Conservation (phyloP, 164 flowering plant genomes). For the Nymphaea thermarum region DNA sequence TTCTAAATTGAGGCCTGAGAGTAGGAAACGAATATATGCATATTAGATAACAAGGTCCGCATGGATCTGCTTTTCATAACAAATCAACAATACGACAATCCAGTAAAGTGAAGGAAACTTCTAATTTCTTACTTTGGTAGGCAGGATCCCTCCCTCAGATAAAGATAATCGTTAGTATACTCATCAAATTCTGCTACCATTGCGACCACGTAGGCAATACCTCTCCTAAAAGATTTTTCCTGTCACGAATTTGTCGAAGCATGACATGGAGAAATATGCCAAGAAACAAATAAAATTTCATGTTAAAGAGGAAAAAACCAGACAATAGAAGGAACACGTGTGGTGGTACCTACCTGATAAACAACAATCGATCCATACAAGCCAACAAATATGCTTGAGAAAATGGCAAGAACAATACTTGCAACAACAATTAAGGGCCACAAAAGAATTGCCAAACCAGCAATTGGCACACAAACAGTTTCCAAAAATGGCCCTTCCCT, state of each 20-base stretch:
- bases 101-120: slow-evolving; percentile 1
- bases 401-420: slow-evolving; percentile 49
- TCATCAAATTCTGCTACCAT: slow-evolving; percentile 95
- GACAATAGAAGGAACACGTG: neutral
- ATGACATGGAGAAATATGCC: neutral
- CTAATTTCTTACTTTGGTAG: slow-evolving; percentile 64
- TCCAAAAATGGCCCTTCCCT: slow-evolving; percentile 98
- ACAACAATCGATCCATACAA: slow-evolving; percentile 73
- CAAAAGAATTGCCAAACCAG: slow-evolving; percentile 77
- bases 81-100: no score
- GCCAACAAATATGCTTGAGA: slow-evolving; percentile 72
- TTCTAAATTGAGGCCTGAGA: slow-evolving; percentile 75
- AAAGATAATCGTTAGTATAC: slow-evolving; percentile 92
- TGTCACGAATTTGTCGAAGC: slow-evolving; percentile 12
- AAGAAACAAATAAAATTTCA: neutral
- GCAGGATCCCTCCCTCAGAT: slow-evolving; percentile 79
- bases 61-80: neutral
- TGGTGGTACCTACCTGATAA: slow-evolving; percentile 52
- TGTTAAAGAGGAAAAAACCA: neutral
- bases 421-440: slow-evolving; percentile 89
- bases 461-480: slow-evolving; percentile 86
- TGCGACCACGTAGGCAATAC: slow-evolving; percentile 71
- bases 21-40: neutral
- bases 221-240: slow-evolving; percentile 80
- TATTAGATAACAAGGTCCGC: neutral